Evolutionary conservation across 768 basidiomycete genomes (phyloP).

Genomic region (Boletellus emodensis): DNA sequence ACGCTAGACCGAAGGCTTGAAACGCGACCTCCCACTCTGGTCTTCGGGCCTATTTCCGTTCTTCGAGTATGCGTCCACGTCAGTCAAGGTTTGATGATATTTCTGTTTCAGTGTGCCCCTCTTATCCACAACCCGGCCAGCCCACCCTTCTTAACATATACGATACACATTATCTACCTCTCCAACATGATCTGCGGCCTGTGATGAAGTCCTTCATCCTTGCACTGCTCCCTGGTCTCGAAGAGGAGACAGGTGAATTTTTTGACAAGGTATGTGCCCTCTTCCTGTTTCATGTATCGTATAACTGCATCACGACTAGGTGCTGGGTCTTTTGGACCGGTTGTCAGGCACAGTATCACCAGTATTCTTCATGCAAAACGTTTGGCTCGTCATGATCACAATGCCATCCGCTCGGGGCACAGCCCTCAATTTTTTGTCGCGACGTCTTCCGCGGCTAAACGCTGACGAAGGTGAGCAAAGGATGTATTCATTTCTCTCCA

Average conservation of each 20-base stretch:
- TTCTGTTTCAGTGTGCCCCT: conserved; percentile 2
- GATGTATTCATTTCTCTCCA: not conserved
- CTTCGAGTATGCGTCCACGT: conserved; percentile 99
- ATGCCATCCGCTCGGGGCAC: conserved; percentile 81
- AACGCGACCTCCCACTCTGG: conserved; percentile 87
- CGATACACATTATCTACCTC: conserved; percentile 85
- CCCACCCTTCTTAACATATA: conserved; percentile 89
- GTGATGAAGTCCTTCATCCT: conserved; percentile 94
- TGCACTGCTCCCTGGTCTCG: conserved; percentile 88
- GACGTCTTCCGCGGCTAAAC: conserved; percentile 68
- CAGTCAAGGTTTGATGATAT: conserved; percentile 68
- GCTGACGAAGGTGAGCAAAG: conserved; percentile 59
- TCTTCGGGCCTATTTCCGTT: conserved; percentile 96
- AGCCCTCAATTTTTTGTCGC: conserved; percentile 80
- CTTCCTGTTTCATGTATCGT: not conserved
- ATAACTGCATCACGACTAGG: conserved; percentile 41
- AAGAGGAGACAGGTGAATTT: conserved; percentile 97
- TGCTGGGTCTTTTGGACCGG: conserved; percentile 73
- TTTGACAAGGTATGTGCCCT: conserved; percentile 70
- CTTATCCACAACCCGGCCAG: conserved; percentile 33
- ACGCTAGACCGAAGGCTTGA: conserved; percentile 76
- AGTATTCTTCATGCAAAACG: conserved; percentile 91
- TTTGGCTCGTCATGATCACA: conserved; percentile 92
- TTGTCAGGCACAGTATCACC: conserved; percentile 81
- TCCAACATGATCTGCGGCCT: conserved; percentile 77